A percentile compares a stretch with the other conserved stretches of the same genome.
Conservation (phyloP, 768 basidiomycete species). For the Phaeotremella fagi region DNA sequence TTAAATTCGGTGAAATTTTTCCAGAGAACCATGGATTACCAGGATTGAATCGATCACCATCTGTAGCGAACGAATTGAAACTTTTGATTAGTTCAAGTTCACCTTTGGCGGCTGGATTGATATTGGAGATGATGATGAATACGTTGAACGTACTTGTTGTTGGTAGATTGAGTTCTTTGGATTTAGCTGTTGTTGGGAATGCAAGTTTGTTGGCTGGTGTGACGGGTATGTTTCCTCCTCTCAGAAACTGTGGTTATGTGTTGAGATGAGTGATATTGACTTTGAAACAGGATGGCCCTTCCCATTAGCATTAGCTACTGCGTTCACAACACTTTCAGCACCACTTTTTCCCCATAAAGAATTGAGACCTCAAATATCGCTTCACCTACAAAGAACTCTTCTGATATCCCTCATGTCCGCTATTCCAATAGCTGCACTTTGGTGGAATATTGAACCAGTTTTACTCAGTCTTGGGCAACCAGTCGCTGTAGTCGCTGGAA, state of each 20-base stretch:
- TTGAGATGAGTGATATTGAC: no score
- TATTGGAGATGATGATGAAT: neutral
- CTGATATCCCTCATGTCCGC: slow-evolving; percentile 62
- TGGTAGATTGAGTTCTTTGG: slow-evolving; percentile 64
- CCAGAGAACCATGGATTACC: neutral
- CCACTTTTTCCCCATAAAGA: slow-evolving; percentile 66
- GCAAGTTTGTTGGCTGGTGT: slow-evolving; percentile 73
- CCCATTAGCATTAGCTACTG: slow-evolving; percentile 61
- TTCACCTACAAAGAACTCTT: slow-evolving; percentile 68
- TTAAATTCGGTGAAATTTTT: neutral
- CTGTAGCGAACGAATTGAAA: neutral
- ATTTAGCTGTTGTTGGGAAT: slow-evolving; percentile 67
- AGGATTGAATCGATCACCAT: neutral
- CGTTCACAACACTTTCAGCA: slow-evolving; percentile 70
- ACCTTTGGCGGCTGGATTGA: neutral
- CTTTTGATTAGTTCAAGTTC: neutral
- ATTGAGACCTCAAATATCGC: slow-evolving; percentile 60
- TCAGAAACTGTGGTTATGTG: no score
- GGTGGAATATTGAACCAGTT: slow-evolving; percentile 63
- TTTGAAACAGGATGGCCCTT: slow-evolving; percentile 33
- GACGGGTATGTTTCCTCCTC: slow-evolving; percentile 50
- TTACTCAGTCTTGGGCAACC: slow-evolving; percentile 64
- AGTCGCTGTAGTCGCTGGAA: slow-evolving; percentile 56
- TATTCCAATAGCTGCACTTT: slow-evolving; percentile 60
- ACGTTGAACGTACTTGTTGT: slow-evolving; percentile 51